Evolutionary conservation across 208 protist genomes (phyloP).

Genomic region (Trypanosoma boissoni): DNA sequence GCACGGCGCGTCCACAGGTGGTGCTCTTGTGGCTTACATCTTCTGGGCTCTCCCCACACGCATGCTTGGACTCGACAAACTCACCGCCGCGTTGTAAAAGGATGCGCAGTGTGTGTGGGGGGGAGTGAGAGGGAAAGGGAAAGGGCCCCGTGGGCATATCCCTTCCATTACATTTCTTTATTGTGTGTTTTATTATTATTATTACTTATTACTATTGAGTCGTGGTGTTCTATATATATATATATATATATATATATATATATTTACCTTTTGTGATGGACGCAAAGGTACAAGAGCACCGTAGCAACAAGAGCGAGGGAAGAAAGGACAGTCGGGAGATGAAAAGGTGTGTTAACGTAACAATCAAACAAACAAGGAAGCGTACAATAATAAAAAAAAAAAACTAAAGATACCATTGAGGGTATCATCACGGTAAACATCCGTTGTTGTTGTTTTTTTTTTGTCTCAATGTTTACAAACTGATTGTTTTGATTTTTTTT

Average conservation of each 20-base stretch:
- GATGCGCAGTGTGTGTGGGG: neutral
- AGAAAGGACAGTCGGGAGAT: neutral
- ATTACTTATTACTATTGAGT: too few relatives aligned
- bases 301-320: neutral
- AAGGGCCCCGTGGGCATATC: too few relatives aligned
- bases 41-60: conserved; percentile 86
- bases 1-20: conserved; percentile 81
- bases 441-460: neutral
- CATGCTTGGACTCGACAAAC: conserved; percentile 81
- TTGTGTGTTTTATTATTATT: too few relatives aligned
- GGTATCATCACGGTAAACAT: neutral
- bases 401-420: too few relatives aligned
- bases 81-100: conserved; percentile 71
- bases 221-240: neutral
- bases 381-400: neutral
- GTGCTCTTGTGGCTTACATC: conserved; percentile 81
- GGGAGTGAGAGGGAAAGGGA: neutral
- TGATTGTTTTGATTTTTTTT: too few relatives aligned
- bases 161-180: too few relatives aligned
- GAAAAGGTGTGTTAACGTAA: neutral
- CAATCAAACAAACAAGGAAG: neutral
- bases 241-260: neutral
- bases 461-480: neutral
- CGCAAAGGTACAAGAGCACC: too few relatives aligned
- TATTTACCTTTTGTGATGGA: neutral